Percentiles rank a stretch among this genome's conserved stretches.
Conservation (phyloP, 331 rosid species). For the Quercus phellos region DNA sequence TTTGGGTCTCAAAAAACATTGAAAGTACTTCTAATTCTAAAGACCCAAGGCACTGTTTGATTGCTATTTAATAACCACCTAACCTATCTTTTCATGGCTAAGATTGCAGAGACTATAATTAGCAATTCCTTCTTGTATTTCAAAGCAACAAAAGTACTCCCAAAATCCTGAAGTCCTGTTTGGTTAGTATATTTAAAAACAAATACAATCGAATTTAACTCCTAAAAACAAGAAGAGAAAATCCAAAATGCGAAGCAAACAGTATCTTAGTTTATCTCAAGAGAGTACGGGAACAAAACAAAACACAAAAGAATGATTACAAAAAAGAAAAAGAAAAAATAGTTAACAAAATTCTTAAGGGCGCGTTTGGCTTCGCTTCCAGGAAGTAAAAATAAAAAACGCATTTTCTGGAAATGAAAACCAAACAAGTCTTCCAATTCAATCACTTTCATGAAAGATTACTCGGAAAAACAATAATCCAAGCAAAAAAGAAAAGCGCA, state of each 20-base stretch:
- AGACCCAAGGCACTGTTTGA: too few relatives aligned
- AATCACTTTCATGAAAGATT: too few relatives aligned
- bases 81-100: background rate
- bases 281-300: background rate
- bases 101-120: background rate
- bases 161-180: background rate
- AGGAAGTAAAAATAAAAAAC: background rate
- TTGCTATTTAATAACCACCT: background rate
- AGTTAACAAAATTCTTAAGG: too few relatives aligned
- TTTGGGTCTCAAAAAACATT: background rate
- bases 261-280: background rate
- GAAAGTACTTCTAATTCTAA: background rate
- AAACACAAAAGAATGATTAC: background rate
- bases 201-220: background rate
- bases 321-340: too few relatives aligned
- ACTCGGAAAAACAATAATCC: background rate
- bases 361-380: too few relatives aligned
- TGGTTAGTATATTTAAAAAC: too few relatives aligned
- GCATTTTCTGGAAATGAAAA: background rate
- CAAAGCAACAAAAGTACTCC: background rate
- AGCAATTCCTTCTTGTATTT: background rate
- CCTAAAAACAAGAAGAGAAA: background rate
- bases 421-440: background rate
- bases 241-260: background rate
- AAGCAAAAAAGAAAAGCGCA: conserved; percentile 7